phyloP scores from a whole-genome alignment of 2,329 filamentous ascomycete species.

The Aspergillus neoniger region DNA sequence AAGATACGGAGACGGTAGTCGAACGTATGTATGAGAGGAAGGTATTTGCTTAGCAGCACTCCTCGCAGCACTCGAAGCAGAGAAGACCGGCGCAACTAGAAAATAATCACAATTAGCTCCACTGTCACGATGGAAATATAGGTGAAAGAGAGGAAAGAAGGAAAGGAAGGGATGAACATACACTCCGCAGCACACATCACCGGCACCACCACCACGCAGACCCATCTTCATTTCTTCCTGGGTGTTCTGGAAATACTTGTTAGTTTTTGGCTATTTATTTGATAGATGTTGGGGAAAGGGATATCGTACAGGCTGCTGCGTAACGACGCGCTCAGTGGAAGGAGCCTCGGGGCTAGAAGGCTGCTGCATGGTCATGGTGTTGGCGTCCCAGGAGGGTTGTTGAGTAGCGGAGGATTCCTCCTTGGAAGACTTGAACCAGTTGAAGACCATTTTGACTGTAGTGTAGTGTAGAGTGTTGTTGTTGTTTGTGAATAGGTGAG shows the following conservation, averaged over 20 bases:
- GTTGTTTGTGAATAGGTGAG: neutral
- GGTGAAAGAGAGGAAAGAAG: neutral
- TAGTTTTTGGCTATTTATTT: too few species aligned
- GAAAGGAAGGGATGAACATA: constrained; percentile 16
- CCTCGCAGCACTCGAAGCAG: constrained; percentile 32
- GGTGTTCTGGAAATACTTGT: constrained; percentile 3
- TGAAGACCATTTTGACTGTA: constrained; percentile 22
- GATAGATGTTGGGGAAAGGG: neutral
- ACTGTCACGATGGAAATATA: neutral
- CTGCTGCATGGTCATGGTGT: constrained; percentile 32
- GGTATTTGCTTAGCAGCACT: constrained; percentile 27
- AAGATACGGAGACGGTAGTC: neutral
- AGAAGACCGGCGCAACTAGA: constrained; percentile 29
- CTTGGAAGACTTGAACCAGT: constrained; percentile 30
- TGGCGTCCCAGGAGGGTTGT: constrained; percentile 27
- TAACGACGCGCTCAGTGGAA: constrained; percentile 21
- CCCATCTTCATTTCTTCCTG: constrained; percentile 27
- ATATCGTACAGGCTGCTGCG: constrained; percentile 27
- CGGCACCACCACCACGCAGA: constrained; percentile 32
- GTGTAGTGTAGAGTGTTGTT: neutral
- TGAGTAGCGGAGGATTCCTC: constrained; percentile 17
- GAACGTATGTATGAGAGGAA: neutral
- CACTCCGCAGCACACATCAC: constrained; percentile 34
- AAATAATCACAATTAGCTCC: neutral
- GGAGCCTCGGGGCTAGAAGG: constrained; percentile 27